phyloP scores from a whole-genome alignment of 1,284 basidiomycete species.

The Ceratobasidium sp. region DNA sequence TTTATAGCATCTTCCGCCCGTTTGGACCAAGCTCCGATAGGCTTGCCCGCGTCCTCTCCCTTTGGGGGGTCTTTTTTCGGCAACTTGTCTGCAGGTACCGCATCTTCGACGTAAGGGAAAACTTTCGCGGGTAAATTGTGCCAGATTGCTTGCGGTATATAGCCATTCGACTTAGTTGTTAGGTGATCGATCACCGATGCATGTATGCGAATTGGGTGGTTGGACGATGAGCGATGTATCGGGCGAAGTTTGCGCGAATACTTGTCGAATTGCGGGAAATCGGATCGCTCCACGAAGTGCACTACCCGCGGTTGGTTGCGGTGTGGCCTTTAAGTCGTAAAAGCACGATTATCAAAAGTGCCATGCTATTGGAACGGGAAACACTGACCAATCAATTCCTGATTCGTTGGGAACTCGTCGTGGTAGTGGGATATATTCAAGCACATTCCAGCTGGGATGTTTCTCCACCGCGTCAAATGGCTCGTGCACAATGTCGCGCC shows the following conservation, averaged over 20 bases:
- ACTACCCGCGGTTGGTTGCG: neutral
- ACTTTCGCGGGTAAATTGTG: too few relatives aligned
- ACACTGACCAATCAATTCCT: too few relatives aligned
- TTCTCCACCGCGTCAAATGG: neutral
- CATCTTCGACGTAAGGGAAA: too few relatives aligned
- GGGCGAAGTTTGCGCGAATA: neutral
- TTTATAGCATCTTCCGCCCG: too few relatives aligned
- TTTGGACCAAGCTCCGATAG: too few relatives aligned
- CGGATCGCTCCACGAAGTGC: too few relatives aligned
- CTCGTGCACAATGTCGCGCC: neutral
- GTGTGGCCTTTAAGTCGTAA: too few relatives aligned
- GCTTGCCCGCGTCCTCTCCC: neutral
- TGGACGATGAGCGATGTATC: neutral
- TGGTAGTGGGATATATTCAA: neutral
- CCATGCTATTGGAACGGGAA: too few relatives aligned
- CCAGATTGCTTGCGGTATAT: neutral
- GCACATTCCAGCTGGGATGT: neutral
- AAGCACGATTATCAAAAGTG: too few relatives aligned
- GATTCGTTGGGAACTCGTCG: too few relatives aligned
- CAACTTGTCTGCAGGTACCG: too few relatives aligned
- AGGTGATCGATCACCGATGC: constrained; percentile 5
- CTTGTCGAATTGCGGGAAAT: neutral
- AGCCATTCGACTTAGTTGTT: neutral
- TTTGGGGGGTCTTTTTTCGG: too few relatives aligned
- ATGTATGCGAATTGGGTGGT: neutral